phyloP scores from a whole-genome alignment of 108 stramenopile genomes.

The Cyclostephanos invisitatus region DNA sequence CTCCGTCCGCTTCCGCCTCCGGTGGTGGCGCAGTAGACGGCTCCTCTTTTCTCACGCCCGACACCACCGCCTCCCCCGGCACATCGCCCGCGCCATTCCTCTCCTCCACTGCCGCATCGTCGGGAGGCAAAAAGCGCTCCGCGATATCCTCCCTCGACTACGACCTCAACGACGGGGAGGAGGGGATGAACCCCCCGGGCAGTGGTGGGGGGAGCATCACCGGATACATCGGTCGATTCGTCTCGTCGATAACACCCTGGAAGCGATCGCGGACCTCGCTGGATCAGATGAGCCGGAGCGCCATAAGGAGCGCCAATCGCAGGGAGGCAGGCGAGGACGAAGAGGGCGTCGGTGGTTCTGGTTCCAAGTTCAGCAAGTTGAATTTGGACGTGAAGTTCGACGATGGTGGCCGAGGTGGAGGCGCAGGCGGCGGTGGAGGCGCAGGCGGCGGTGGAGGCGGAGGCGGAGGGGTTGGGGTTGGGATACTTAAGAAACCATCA shows the following conservation, averaged over 20 bases:
- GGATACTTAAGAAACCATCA: not conserved
- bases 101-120: constrained; percentile 3
- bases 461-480: not conserved
- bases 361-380: constrained; percentile 13
- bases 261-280: constrained; percentile 17
- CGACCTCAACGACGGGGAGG: not conserved
- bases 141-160: constrained; percentile 2
- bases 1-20: constrained; percentile 6
- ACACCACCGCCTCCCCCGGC: constrained; percentile 5
- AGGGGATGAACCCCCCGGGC: not conserved
- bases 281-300: constrained; percentile 36
- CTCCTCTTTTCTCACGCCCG: constrained; percentile 18
- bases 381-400: constrained; percentile 34
- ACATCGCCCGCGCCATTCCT: constrained; percentile 4
- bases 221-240: not conserved
- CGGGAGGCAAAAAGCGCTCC: constrained; percentile 16
- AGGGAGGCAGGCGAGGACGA: not conserved
- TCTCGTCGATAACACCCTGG: constrained; percentile 15
- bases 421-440: not conserved
- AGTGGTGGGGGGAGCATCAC: constrained; percentile 2
- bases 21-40: not conserved
- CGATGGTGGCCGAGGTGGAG: not conserved
- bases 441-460: not conserved
- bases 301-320: constrained; percentile 17
- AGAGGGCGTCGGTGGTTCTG: not conserved